phyloP scores from a whole-genome alignment of 2,329 filamentous ascomycete species.

The Fusarium sp. region DNA sequence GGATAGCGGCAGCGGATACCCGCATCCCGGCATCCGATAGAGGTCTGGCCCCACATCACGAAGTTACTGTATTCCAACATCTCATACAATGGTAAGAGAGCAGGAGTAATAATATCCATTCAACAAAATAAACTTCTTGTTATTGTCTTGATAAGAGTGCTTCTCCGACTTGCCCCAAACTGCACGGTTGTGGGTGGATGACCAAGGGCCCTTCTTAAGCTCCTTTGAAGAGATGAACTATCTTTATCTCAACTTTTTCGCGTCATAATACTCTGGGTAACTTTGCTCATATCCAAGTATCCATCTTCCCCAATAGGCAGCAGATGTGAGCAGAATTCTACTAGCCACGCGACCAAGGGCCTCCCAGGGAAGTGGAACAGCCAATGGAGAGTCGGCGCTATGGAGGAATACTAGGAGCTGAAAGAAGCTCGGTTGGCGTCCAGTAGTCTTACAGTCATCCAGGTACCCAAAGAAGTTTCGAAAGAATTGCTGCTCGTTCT shows the following conservation, averaged over 20 bases:
- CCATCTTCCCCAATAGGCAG: slow-evolving; percentile 11
- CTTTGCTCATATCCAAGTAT: slow-evolving; percentile 5
- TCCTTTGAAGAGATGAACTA: too few species aligned
- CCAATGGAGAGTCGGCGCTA: slow-evolving; percentile 11
- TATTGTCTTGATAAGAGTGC: too few species aligned
- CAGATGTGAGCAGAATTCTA: background rate
- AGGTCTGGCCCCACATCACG: too few species aligned
- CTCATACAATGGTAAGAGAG: too few species aligned
- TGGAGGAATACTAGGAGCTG: slow-evolving; percentile 19
- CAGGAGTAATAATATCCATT: too few species aligned
- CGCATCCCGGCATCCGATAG: too few species aligned
- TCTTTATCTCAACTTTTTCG: background rate
- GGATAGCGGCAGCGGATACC: too few species aligned
- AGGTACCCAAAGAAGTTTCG: slow-evolving; percentile 17
- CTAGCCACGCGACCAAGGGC: slow-evolving; percentile 6
- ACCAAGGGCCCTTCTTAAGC: too few species aligned
- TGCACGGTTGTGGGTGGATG: too few species aligned
- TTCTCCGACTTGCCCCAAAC: too few species aligned
- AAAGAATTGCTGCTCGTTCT: slow-evolving; percentile 15
- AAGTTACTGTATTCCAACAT: too few species aligned
- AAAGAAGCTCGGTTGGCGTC: slow-evolving; percentile 12
- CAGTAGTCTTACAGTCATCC: slow-evolving; percentile 12
- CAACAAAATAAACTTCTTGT: too few species aligned
- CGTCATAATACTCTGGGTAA: slow-evolving; percentile 12
- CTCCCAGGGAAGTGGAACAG: slow-evolving; percentile 4